phyloP scores from a whole-genome alignment of 176 grass and related monocot species.

The Rhipidocladum racemiflorum region DNA sequence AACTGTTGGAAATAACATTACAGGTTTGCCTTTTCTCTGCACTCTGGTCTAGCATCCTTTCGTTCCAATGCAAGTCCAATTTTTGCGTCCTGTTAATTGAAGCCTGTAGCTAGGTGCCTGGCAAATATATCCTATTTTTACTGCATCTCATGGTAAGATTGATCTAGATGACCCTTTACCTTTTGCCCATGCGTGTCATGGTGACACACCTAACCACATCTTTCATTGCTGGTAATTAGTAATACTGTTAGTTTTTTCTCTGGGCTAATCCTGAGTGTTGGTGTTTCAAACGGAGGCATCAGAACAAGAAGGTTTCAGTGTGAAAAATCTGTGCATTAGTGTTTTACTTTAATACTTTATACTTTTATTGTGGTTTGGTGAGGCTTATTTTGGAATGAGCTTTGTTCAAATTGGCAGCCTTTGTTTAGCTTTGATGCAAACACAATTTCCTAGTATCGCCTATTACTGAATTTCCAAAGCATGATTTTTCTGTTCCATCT shows the following conservation, averaged over 20 bases:
- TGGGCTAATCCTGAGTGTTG: background rate
- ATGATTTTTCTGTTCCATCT: background rate
- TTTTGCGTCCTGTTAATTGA: background rate
- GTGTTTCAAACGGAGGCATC: background rate
- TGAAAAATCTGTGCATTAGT: background rate
- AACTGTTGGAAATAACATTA: slow-evolving; percentile 30
- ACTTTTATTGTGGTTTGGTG: background rate
- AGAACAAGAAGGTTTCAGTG: background rate
- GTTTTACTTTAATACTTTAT: background rate
- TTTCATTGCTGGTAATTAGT: background rate
- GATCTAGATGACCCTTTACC: background rate
- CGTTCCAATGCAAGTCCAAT: background rate
- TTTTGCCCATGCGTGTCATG: background rate
- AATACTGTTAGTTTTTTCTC: background rate
- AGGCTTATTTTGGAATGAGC: background rate
- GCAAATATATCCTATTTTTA: background rate
- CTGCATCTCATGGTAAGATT: background rate
- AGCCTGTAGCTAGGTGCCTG: background rate
- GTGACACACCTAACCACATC: background rate
- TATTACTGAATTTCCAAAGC: background rate
- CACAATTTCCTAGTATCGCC: background rate
- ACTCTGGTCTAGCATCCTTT: slow-evolving; percentile 5
- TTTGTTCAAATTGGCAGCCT: background rate
- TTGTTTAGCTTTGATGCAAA: slow-evolving; percentile 11
- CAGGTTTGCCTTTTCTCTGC: slow-evolving; percentile 47